A percentile compares a stretch with the other conserved stretches of the same genome.
These are phyloP conservation scores for Hygrophoropsis aurantiaca DNA, from an alignment of 768 basidiomycete species.

Conservation along the genomic window DNA sequence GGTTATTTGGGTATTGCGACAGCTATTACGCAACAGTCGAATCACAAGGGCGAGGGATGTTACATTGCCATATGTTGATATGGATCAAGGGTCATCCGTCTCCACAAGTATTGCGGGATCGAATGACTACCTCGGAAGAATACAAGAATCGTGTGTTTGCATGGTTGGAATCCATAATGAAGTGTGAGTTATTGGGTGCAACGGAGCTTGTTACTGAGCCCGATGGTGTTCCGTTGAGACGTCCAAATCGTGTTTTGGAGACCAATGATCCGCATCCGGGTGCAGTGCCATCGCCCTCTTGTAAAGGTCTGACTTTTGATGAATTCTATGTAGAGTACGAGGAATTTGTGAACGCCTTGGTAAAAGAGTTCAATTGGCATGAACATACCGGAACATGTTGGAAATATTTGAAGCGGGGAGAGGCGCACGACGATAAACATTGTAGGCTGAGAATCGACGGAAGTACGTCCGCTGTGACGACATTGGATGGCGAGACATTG, in stretches of 20 bases:
- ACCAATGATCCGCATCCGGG: neutral
- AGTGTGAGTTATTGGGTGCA: constrained; percentile 5
- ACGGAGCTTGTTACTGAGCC: neutral
- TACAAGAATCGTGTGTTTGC: neutral
- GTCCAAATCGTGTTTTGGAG: neutral
- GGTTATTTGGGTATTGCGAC: constrained; percentile 28
- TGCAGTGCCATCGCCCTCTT: neutral
- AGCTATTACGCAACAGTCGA: constrained; percentile 40
- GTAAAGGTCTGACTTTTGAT: neutral
- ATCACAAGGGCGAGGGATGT: constrained; percentile 37
- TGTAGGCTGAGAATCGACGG: constrained; percentile 6
- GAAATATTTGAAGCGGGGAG: constrained; percentile 10
- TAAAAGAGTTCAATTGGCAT: constrained; percentile 9
- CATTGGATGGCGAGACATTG: constrained; percentile 4
- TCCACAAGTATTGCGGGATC: neutral
- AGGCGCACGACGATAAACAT: neutral
- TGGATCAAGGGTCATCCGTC: constrained; percentile 27
- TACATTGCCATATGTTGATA: constrained; percentile 41
- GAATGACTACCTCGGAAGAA: neutral
- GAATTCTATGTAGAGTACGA: neutral
- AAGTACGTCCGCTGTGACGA: neutral
- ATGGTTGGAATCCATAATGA: constrained; percentile 2
- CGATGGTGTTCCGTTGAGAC: neutral
- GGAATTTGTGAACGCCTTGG: constrained; percentile 6
- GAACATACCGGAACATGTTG: constrained; percentile 9